phyloP scores from a whole-genome alignment of 257 asterid genomes.

The Misopates orontium region DNA sequence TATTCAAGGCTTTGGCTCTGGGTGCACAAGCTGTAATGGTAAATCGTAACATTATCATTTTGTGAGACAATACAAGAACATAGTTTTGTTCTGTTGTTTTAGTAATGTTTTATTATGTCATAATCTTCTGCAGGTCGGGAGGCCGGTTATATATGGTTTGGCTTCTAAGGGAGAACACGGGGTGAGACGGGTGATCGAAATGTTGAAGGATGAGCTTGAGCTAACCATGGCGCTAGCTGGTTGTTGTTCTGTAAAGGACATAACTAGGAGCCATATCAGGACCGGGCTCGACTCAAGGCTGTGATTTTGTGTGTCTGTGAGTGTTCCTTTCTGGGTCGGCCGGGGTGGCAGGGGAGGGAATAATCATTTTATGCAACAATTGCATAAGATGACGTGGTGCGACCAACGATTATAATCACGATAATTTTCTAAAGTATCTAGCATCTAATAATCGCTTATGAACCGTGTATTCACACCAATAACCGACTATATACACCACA shows the following conservation, averaged over 20 bases:
- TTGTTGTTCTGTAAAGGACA: constrained; percentile 47
- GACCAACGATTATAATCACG: too few species aligned
- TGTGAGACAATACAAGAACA: not conserved
- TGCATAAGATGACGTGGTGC: too few species aligned
- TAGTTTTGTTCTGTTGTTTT: not conserved
- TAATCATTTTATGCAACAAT: too few species aligned
- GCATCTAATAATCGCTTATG: too few species aligned
- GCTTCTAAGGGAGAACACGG: constrained; percentile 62
- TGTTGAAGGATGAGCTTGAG: constrained; percentile 64
- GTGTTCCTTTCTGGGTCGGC: too few species aligned
- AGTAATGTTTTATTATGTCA: not conserved
- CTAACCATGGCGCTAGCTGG: constrained; percentile 65
- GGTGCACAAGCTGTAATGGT: constrained; percentile 73
- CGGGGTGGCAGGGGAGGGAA: too few species aligned
- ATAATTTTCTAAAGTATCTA: too few species aligned
- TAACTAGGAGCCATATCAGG: constrained; percentile 47
- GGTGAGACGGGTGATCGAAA: constrained; percentile 44
- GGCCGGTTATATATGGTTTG: constrained; percentile 55
- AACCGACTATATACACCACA: too few species aligned
- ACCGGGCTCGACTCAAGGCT: constrained; percentile 40
- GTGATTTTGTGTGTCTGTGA: constrained; percentile 25
- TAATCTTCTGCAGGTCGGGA: constrained; percentile 45
- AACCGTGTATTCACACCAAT: too few species aligned
- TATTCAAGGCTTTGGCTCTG: constrained; percentile 73
- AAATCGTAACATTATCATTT: not conserved